Evolutionary conservation across 139 green algal genomes (phyloP), one percentile per base, ranked within the genome.

Genomic region (Desmodesmus armatus): DNA sequence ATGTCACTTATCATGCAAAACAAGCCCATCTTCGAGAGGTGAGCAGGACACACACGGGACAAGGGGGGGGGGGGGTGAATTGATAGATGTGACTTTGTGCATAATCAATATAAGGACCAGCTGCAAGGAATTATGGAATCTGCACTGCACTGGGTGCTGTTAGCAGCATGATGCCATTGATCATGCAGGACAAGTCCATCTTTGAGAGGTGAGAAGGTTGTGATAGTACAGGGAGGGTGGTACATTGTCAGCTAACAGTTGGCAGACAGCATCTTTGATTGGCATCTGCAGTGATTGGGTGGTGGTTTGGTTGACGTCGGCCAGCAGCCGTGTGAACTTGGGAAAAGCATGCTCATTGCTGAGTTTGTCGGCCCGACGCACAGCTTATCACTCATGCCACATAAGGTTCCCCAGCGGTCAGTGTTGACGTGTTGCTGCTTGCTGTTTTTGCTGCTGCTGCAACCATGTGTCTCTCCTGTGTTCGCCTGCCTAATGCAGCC

Each of bases 121-220:
- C 60, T 39, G 60, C 60, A 40, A 4, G 27, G 33, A 27, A 25
- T 21, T 5, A 35, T 66, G 23, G n/a, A n/a, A n/a, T 95, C 44
- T 97, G 96, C 88, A 97, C 97, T 78, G 86, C 91, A 0, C 82
- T 96, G 43, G 94, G 95, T 21, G 95, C 91, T 3, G 33, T 92
- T 3, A 94, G 95, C n/a, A 94, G 95, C 86, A 87, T 93, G 74
- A 91, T 97, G 85, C 87, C 29, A 25, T 86, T 94, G 17, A 86
- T 96, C 29, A 96, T 98, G 95, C 93, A 97, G 87, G 93, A 78
- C 72, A 92, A 91, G 82, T 83, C 86, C 35, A 91, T 97, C 77
- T 92, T 94, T 74, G 85, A 92, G 84, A 90, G 83, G 86, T 89
- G 43, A 75, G 74, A 17, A 31, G 29, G n/a, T n/a, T n/a, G n/a